These are phyloP conservation scores for Bacterosira constricta DNA, from an alignment of 108 stramenopile species.

Conservation along the genomic window DNA sequence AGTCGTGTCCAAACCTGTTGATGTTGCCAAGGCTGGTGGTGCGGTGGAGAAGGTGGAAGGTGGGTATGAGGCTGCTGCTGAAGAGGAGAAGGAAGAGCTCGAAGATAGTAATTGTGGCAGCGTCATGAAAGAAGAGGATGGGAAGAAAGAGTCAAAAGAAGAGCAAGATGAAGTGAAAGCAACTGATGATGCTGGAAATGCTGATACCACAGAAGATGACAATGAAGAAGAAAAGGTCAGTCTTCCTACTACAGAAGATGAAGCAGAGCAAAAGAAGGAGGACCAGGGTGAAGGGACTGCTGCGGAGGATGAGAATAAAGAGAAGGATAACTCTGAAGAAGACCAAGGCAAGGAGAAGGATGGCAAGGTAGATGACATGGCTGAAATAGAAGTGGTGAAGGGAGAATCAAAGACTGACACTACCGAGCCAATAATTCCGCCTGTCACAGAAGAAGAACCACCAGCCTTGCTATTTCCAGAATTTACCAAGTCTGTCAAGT, in stretches of 20 bases:
- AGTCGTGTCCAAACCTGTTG: neutral
- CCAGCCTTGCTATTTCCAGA: constrained; percentile 19
- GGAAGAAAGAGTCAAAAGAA: constrained; percentile 12
- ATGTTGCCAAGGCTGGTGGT: too few species aligned
- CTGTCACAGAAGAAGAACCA: constrained; percentile 5
- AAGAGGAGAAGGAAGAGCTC: neutral
- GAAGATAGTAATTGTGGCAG: too few species aligned
- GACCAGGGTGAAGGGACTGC: neutral
- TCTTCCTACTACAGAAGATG: too few species aligned
- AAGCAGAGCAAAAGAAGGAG: neutral
- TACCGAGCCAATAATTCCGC: neutral
- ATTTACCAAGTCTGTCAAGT: constrained; percentile 45
- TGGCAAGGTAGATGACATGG: constrained; percentile 17
- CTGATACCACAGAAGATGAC: neutral
- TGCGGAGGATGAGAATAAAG: neutral
- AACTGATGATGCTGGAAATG: neutral
- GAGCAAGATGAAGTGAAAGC: constrained; percentile 8
- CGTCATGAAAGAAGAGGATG: neutral
- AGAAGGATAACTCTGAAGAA: neutral
- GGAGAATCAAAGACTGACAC: neutral
- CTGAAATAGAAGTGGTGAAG: constrained; percentile 8
- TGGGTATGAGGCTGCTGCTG: too few species aligned
- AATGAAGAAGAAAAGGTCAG: neutral
- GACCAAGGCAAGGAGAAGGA: constrained; percentile 14
- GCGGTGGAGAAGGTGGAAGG: too few species aligned